Evolutionary conservation across 129 eudicot species (phyloP).

Genomic region (Apium graveolens): DNA sequence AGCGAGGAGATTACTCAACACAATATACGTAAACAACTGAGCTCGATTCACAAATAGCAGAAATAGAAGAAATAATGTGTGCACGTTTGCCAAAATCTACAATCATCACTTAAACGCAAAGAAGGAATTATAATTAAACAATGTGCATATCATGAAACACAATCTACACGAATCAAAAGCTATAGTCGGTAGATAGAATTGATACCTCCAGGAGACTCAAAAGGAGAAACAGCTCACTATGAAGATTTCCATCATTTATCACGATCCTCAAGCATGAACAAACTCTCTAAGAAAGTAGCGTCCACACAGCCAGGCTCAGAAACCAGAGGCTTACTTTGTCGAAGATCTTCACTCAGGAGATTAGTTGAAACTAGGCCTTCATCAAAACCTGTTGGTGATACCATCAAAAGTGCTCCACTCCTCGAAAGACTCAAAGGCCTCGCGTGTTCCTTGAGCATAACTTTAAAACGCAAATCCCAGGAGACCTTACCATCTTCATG

Average conservation of each 20-base stretch:
- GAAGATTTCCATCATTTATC: not conserved
- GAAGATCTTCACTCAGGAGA: not conserved
- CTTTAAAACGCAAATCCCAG: not conserved
- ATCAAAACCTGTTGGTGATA: no score
- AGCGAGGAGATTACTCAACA: no score
- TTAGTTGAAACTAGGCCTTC: not conserved
- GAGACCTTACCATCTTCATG: not conserved
- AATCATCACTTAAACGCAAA: not conserved
- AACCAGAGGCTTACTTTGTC: not conserved
- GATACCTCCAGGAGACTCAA: no score
- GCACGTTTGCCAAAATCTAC: no score
- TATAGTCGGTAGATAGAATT: no score
- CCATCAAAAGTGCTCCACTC: slow-evolving; percentile 4
- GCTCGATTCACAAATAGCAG: no score
- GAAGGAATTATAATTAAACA: not conserved
- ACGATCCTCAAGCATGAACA: not conserved
- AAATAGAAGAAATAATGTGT: no score
- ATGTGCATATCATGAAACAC: not conserved
- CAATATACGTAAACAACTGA: no score
- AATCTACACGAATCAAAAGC: not conserved
- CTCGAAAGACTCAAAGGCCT: slow-evolving; percentile 10
- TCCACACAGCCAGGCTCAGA: not conserved
- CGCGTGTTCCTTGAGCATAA: not conserved
- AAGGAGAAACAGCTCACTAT: not conserved
- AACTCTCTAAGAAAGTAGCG: not conserved